Evolutionary conservation across 441 rosid species (phyloP).

Genomic region (California macrophylla): DNA sequence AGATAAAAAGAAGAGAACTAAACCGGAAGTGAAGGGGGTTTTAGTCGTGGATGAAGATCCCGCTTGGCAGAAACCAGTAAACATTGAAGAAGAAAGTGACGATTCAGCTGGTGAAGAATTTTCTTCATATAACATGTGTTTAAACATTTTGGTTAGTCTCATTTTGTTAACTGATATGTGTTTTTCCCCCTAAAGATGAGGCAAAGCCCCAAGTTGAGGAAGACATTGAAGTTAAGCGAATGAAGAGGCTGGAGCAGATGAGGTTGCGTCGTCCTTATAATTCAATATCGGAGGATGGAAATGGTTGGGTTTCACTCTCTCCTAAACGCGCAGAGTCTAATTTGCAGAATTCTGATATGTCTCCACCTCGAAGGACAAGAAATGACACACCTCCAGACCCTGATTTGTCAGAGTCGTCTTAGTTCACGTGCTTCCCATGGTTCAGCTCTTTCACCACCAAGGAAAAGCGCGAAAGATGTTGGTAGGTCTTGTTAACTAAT

Average conservation of each 20-base stretch:
- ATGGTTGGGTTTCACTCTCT: conserved; percentile 75
- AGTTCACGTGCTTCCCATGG: conserved; percentile 18
- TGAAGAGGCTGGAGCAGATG: conserved; percentile 66
- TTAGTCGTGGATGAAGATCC: conserved; percentile 81
- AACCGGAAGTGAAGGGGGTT: conserved; percentile 38
- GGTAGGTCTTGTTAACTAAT: not conserved
- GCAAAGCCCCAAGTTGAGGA: conserved; percentile 66
- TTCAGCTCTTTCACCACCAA: conserved; percentile 44
- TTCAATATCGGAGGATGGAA: conserved; percentile 82
- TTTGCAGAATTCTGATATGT: conserved; percentile 34
- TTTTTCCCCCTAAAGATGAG: conserved; percentile 30
- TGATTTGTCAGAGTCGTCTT: not conserved
- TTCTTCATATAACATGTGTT: not conserved
- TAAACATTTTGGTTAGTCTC: conserved; percentile 1
- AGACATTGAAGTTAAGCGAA: conserved; percentile 79
- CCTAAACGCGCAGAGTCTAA: conserved; percentile 16
- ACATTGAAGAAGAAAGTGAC: conserved; percentile 43
- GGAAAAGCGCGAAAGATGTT: conserved; percentile 25
- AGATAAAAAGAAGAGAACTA: conserved; percentile 41
- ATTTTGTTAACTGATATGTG: not conserved
- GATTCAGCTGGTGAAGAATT: conserved; percentile 53
- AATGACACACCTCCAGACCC: conserved; percentile 33
- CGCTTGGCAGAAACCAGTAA: conserved; percentile 72
- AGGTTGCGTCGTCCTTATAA: conserved; percentile 47
- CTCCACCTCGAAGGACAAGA: conserved; percentile 48